Evolutionary conservation across 345 rosid species (phyloP).

Genomic region (Arabis alpina): DNA sequence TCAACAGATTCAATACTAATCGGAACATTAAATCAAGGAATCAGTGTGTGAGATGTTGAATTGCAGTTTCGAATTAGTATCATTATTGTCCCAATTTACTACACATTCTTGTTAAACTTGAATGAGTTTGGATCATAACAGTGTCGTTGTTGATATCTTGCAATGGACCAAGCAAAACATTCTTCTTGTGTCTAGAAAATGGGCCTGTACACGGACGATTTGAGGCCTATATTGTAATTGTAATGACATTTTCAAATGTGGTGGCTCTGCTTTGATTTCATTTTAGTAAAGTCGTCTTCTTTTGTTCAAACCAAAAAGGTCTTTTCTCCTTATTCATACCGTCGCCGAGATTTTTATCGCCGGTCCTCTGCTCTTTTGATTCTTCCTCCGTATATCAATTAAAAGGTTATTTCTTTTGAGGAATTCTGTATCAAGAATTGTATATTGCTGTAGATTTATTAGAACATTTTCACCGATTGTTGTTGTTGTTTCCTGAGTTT

Average conservation of each 20-base stretch:
- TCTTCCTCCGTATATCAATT: slow-evolving; percentile 2
- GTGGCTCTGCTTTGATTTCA: slow-evolving; percentile 30
- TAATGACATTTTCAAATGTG: background rate
- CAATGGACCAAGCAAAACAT: slow-evolving; percentile 67
- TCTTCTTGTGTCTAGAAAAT: background rate
- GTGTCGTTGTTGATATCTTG: slow-evolving; percentile 64
- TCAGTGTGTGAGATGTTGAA: slow-evolving; percentile 79
- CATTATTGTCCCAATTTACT: slow-evolving; percentile 48
- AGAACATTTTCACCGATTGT: background rate
- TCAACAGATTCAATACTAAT: slow-evolving; percentile 81
- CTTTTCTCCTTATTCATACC: slow-evolving; percentile 8
- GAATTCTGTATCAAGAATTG: background rate
- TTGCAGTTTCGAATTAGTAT: slow-evolving; percentile 45
- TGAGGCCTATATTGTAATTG: background rate
- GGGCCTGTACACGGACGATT: background rate
- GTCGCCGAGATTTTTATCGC: slow-evolving; percentile 9
- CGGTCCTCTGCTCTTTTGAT: slow-evolving; percentile 14
- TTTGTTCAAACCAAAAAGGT: slow-evolving; percentile 23
- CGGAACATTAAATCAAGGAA: slow-evolving; percentile 54
- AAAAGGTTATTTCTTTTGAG: slow-evolving; percentile 19
- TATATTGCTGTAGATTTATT: background rate
- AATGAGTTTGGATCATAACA: slow-evolving; percentile 57
- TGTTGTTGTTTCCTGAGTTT: background rate
- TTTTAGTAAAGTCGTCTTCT: slow-evolving; percentile 16
- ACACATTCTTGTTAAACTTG: slow-evolving; percentile 61